Evolutionary conservation across 306 rosid species (phyloP), one percentile per base, ranked within the genome.

Genomic region (Acacia crassicarpa): DNA sequence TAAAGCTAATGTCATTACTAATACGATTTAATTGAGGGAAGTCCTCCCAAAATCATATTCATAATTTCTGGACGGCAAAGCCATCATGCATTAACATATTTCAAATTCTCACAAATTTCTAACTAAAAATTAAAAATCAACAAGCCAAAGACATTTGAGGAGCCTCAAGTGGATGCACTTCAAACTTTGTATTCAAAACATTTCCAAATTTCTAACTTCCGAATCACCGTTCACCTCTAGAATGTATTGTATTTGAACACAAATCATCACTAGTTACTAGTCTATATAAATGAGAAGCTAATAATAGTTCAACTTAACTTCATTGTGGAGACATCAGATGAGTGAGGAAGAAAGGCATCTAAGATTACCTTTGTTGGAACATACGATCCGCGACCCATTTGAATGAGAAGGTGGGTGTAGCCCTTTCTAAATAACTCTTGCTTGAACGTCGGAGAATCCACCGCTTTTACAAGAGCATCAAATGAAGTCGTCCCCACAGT

Each of bases 401-500:
- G 97, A 82, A 95, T 85, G 81, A 91, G 84, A 79, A 95, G 93
- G 79, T 89, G 86, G 16, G 97, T 90, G 62, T 90, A 91, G 43
- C 97, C 98, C 83, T 93, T 91, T 68, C 81, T 80, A 22, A 72
- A 70, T 67, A 95, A 77, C 78, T 84, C 90, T 40, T 88, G 67
- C 80, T 91, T 86, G 62, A 93, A 90, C 11, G 58, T 84, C 8
- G 35, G 30, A 25, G 87, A 81, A 75, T 93, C 94, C 70, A 91
- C 85, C 0, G 89, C 88, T 84, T 76, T 86, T 58, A 93, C 97
- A 2, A 93, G 92, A 80, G 97, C 85, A 67, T 95, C 99, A 63
- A 95, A 95, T 85, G 83, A 53, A 40, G 99, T 91, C 0, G 99
- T 93, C 81, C 99, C 99, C 15, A 95, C 95, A 0, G 98, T 93